Evolutionary conservation across 257 asterid genomes (phyloP), one percentile per base, ranked within the genome.

Genomic region (Penstemon newberryi): DNA sequence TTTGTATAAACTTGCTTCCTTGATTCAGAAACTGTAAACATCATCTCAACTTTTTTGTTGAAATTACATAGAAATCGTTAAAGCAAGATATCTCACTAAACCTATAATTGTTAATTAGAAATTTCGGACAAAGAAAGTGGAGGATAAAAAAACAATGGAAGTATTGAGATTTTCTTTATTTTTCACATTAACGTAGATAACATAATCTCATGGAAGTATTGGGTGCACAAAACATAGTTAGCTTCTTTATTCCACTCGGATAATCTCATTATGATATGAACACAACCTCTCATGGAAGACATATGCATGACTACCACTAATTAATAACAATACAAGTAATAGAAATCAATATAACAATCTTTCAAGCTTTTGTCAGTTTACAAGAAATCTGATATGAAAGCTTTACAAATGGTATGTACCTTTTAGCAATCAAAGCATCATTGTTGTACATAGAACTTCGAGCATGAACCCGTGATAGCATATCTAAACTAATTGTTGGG

Each of bases 401-500:
- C 53, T 41, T 60, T 61, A 10, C 33, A 25, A 2, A 25, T 25
- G 8, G 25, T 36, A 4, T 12, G 25, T 72, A 93, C 99, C 96
- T 94, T 77, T 80, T 83, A 43, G 96, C 91, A 78, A 94, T 81
- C 70, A 84, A 52, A 54, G 86, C 74, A 62, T 84, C 97, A 75
- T 94, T 94, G 76, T 94, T 94, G 78, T 94, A 94, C 95, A 86
- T 81, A 61, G 97, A 89, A 72, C 81, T 87, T 71, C 84, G 85
- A 37, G 87, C 69, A 42, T 70, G 83, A 74, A 94, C 93, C 77
- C 97, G 85, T 52, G 97, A 91, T 62, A 94, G 85, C 99, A 94
- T 94, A 81, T 94, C 96, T 62, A 91, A 80, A 73, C 99, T 94
- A 68, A 94, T 94, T 4, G 99, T 94, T 6, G 99, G 99, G 78